A percentile compares a stretch with the other conserved stretches of the same genome.
Evolutionary conservation across 345 rosid species (phyloP).

Genomic region (Corchorus capsularis): DNA sequence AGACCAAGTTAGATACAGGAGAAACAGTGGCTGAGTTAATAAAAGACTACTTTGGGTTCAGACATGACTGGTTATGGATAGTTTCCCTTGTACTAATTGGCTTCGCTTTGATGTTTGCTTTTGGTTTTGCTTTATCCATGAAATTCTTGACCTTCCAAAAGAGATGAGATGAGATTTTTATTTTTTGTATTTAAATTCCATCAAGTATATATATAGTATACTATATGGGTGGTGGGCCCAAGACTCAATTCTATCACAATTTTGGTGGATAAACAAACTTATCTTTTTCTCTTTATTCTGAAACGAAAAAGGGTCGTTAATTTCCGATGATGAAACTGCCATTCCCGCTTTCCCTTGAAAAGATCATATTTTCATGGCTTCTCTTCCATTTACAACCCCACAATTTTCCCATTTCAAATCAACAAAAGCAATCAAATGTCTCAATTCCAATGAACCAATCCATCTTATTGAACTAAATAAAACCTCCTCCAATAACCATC

Average conservation of each 20-base stretch:
- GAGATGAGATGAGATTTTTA: conserved; percentile 22
- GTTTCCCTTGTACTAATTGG: conserved; percentile 36
- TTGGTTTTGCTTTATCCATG: conserved; percentile 33
- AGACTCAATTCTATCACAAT: conserved; percentile 2
- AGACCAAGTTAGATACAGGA: conserved; percentile 39
- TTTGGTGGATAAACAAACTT: conserved; percentile 8
- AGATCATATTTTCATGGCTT: conserved; percentile 30
- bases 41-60: conserved; percentile 45
- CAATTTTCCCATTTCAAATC: conserved; percentile 24
- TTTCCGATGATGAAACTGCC: neutral
- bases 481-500: conserved; percentile 7
- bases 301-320: neutral
- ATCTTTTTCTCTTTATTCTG: neutral
- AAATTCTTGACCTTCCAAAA: conserved; percentile 49
- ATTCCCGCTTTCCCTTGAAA: neutral
- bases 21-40: conserved; percentile 45
- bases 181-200: neutral
- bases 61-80: conserved; percentile 37
- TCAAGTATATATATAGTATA: too few relatives aligned
- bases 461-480: conserved; percentile 16
- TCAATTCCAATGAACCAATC: conserved; percentile 2
- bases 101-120: conserved; percentile 33
- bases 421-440: conserved; percentile 11
- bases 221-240: neutral
- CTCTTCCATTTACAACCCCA: conserved; percentile 38